phyloP scores from a whole-genome alignment of 1,284 basidiomycete genomes.

The Pterulicium gracile region DNA sequence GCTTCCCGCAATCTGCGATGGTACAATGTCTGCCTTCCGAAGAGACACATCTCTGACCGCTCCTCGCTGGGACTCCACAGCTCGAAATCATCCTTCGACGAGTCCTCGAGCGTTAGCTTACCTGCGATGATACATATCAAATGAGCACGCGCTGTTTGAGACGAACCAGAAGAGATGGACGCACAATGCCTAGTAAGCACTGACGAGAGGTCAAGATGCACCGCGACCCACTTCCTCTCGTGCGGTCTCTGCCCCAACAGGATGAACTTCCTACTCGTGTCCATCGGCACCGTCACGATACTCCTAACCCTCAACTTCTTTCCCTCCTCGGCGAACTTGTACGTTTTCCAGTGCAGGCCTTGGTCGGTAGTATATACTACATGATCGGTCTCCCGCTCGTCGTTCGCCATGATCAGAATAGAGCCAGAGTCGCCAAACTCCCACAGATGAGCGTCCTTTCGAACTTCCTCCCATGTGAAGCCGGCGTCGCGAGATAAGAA shows the following conservation, averaged over 20 bases:
- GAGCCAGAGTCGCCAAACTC: constrained; percentile 97
- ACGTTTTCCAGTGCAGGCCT: constrained; percentile 81
- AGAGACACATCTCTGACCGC: constrained; percentile 72
- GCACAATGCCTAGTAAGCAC: constrained; percentile 69
- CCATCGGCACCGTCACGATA: constrained; percentile 84
- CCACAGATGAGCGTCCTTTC: constrained; percentile 97
- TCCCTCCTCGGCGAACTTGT: constrained; percentile 46
- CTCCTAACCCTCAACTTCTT: constrained; percentile 66
- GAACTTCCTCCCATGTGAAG: constrained; percentile 97
- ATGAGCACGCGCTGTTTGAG: too few relatives aligned
- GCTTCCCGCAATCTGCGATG: constrained; percentile 75
- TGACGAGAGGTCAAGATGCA: constrained; percentile 86
- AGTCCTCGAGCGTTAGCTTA: constrained; percentile 54
- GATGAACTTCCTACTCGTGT: constrained; percentile 88
- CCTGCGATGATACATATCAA: constrained; percentile 47
- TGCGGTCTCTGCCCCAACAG: constrained; percentile 62
- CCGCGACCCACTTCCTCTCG: constrained; percentile 44
- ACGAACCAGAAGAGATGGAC: constrained; percentile 17
- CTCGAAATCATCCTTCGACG: constrained; percentile 85
- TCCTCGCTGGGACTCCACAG: constrained; percentile 88
- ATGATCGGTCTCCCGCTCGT: constrained; percentile 87
- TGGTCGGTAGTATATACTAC: constrained; percentile 87
- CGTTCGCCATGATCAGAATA: constrained; percentile 87
- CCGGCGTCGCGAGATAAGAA: constrained; percentile 96
- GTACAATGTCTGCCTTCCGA: constrained; percentile 83